Percentiles rank a stretch among this genome's conserved stretches.
These are phyloP conservation scores for Lophiostoma macrostomum DNA, from an alignment of 495 filamentous ascomycete species.

Conservation along the genomic window DNA sequence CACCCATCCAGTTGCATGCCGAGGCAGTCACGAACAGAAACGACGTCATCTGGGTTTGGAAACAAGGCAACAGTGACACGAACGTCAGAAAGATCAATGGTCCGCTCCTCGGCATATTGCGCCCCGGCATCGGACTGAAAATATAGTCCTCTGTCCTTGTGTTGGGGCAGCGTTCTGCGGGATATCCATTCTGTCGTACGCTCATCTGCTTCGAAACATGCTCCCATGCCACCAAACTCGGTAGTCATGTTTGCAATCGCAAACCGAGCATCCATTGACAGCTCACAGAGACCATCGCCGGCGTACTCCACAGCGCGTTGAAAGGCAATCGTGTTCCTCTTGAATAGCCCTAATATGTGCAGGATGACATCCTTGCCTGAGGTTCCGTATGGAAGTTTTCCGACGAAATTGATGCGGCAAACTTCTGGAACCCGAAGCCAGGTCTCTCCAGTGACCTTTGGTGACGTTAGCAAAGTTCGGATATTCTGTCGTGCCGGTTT, in stretches of 20 bases:
- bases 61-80: slow-evolving; percentile 43
- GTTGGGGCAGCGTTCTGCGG: slow-evolving; percentile 32
- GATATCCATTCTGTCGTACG: slow-evolving; percentile 40
- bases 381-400: slow-evolving; percentile 40
- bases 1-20: slow-evolving; percentile 44
- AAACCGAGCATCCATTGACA: slow-evolving; percentile 48
- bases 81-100: slow-evolving; percentile 44
- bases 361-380: slow-evolving; percentile 51
- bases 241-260: slow-evolving; percentile 51
- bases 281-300: slow-evolving; percentile 39
- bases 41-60: slow-evolving; percentile 49
- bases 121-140: slow-evolving; percentile 45
- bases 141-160: slow-evolving; percentile 40
- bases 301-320: slow-evolving; percentile 50
- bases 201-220: slow-evolving; percentile 44
- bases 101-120: slow-evolving; percentile 40
- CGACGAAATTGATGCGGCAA: slow-evolving; percentile 42
- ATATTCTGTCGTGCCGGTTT: too few relatives aligned
- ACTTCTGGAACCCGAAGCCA: slow-evolving; percentile 50
- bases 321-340: slow-evolving; percentile 48
- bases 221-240: slow-evolving; percentile 50
- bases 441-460: slow-evolving; percentile 47
- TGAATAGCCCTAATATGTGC: slow-evolving; percentile 45
- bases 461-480: too few relatives aligned
- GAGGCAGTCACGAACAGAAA: slow-evolving; percentile 39